Base-by-base conservation (phyloP, 2,329 filamentous ascomycete genomes). In the Dryadomyces sulphureus region DNA sequence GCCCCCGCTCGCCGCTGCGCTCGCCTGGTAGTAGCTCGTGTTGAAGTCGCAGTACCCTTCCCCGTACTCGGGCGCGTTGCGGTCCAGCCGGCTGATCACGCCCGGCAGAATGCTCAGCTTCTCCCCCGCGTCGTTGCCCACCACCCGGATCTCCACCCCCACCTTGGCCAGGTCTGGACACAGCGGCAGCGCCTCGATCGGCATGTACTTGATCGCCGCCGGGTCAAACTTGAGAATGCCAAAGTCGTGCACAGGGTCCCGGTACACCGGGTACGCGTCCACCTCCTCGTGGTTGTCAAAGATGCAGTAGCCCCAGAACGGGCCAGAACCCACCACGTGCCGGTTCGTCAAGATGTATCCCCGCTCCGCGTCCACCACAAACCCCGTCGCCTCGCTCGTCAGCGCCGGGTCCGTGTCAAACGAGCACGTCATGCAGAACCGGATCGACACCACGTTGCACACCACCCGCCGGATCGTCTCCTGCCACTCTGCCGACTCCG, bases 31-130 rank as follows among this genome's bases (percentile, higher is more conserved):
- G 69, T 98, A 98, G 61, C 94, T 81, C 43, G 76, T 81, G 61
- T 83, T 98, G 75, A 98, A 98, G 61, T 98, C 92, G 62, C 89
- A 92, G 63, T 98, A 98, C 24, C 92, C 92, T 52, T 96, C 92
- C 47, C 90, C 90, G 56, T 98, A 96, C 58, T 98, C 92, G 16
- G 92, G 92, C 2, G 93, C 93, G 63, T 98, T 98, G 54, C 92
- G 79, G 58, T 98, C 92, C 49, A 98, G 70, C 56, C 92, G 81
- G 65, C 88, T 94, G 61, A 98, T 98, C 47, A 98, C 90, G 56
- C 92, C 92, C 6, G 92, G 96, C 48, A 98, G 69, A 56, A 98
- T 98, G 69, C 88, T 95, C 54, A 98, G 78, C 66, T 98, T 98
- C 63, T 98, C 92, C 53, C 92, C 92, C 25, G 92, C 92, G 69